A percentile compares a stretch with the other conserved stretches of the same genome.
Conservation (phyloP, 129 eudicot genomes). For the Tagetes patula region DNA sequence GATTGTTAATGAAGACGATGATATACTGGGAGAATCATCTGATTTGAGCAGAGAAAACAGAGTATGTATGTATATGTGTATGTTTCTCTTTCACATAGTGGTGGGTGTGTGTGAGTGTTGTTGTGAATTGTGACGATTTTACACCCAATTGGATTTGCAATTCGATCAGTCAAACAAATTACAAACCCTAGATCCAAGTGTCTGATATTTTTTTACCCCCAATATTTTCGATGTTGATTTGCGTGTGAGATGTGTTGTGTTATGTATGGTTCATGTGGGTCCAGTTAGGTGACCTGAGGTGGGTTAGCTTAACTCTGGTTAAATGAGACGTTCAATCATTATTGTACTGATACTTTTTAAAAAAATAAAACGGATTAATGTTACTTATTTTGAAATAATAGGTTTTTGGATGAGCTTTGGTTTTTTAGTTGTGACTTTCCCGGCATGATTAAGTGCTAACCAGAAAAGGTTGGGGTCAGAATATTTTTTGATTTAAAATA, state of each 20-base stretch:
- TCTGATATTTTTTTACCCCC: slow-evolving; percentile 21
- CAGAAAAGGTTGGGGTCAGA: too few relatives aligned
- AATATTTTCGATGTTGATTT: slow-evolving; percentile 17
- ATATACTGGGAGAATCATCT: slow-evolving; percentile 48
- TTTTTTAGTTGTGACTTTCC: too few relatives aligned
- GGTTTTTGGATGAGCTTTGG: too few relatives aligned
- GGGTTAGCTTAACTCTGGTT: slow-evolving; percentile 20
- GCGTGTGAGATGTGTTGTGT: slow-evolving; percentile 11
- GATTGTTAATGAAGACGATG: slow-evolving; percentile 43
- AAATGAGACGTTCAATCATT: background rate
- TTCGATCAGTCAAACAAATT: slow-evolving; percentile 39
- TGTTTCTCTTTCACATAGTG: slow-evolving; percentile 40
- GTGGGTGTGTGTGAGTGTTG: slow-evolving; percentile 23
- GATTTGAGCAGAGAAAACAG: slow-evolving; percentile 24
- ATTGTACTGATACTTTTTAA: background rate
- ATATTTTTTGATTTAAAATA: too few relatives aligned
- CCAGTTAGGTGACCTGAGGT: slow-evolving; percentile 14
- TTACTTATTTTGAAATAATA: too few relatives aligned
- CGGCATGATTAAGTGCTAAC: too few relatives aligned
- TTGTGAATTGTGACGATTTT: background rate
- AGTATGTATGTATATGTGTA: too few relatives aligned
- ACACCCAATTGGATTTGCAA: slow-evolving; percentile 33
- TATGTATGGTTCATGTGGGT: slow-evolving; percentile 11
- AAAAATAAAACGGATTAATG: too few relatives aligned
- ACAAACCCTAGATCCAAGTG: slow-evolving; percentile 40